A percentile compares a stretch with the other conserved stretches of the same genome.
phyloP scores from a whole-genome alignment of 441 rosid species.

The Adansonia rubrostipa region DNA sequence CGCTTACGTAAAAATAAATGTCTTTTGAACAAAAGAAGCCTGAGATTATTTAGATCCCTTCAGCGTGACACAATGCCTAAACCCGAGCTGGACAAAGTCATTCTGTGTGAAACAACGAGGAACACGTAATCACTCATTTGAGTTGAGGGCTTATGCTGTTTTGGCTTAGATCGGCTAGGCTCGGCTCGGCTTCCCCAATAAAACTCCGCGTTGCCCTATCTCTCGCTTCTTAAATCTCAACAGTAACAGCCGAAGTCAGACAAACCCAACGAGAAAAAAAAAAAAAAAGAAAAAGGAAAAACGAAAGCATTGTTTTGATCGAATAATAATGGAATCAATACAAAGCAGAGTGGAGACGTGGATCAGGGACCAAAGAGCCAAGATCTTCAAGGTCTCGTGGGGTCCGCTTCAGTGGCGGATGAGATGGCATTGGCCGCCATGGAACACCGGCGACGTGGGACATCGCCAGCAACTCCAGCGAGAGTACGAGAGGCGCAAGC shows the following conservation, averaged over 20 bases:
- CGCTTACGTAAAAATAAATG: too few species aligned
- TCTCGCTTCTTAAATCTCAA: not conserved
- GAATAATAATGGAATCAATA: conserved; percentile 70
- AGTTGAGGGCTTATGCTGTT: not conserved
- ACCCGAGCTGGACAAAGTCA: too few species aligned
- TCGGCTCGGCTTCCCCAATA: conserved; percentile 4
- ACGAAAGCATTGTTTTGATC: not conserved
- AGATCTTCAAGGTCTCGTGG: conserved; percentile 76
- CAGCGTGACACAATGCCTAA: too few species aligned
- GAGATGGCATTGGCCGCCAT: conserved; percentile 85
- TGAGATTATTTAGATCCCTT: too few species aligned
- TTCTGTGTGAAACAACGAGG: too few species aligned
- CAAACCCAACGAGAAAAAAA: not conserved
- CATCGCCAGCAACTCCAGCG: conserved; percentile 68
- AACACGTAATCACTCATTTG: not conserved
- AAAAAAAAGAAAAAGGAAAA: too few species aligned
- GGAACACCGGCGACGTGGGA: conserved; percentile 56
- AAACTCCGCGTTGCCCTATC: conserved; percentile 18
- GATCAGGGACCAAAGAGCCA: conserved; percentile 88
- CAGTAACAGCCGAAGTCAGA: not conserved
- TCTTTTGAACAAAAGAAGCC: too few species aligned
- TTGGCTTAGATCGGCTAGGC: not conserved
- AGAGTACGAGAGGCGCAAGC: conserved; percentile 73
- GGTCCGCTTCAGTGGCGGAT: conserved; percentile 77
- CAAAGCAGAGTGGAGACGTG: conserved; percentile 83